Base-by-base conservation (phyloP, 2,329 filamentous ascomycete species). In the Penicillium sp. region DNA sequence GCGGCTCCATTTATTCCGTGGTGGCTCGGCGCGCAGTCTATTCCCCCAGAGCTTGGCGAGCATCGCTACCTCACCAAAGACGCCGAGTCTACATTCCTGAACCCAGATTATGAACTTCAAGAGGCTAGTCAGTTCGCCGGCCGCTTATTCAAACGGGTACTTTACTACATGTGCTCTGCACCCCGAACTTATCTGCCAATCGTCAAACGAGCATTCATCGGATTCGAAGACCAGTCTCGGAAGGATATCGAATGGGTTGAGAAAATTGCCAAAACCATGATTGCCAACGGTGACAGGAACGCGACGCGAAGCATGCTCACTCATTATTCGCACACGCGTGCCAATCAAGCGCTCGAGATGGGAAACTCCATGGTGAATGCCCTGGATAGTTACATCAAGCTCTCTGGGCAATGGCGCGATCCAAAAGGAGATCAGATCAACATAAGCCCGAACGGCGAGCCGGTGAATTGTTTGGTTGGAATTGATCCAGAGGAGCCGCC, bases 401-500 rank as follows among this genome's bases (percentile, higher is more conserved):
- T 42, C 7, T 14, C 37, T 24, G 37, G 37, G 14, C 7, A 42
- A 5, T 42, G 37, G 37, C 37, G 19, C 16, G 13, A 26, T 26
- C 37, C 37, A 26, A 26, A 24, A 21, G 37, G 37, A 19, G 26
- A 7, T 26, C 37, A 42, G 37, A 42, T 42, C 9, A 42, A 42
- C n/a, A 42, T 42, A 4, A 42, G 37, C n/a, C 37, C 37, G 2
- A 26, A 42, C n/a, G 37, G 37, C 6, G 37, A 42, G 10, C 37
- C 37, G n/a, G 44, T 33, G n/a, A 33, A 48, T 36, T 48, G 44
- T 16, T 34, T 48, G 19, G 44, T 48, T 36, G 44, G 29, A 7
- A 48, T 48, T 48, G 44, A 48, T 34, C 44, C 44, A 13, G 44
- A 48, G 44, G 26, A 33, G 13, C 29, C 44, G 2, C 44, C 44